Evolutionary conservation across 345 rosid species (phyloP).

Genomic region (Hevea brasiliensis): DNA sequence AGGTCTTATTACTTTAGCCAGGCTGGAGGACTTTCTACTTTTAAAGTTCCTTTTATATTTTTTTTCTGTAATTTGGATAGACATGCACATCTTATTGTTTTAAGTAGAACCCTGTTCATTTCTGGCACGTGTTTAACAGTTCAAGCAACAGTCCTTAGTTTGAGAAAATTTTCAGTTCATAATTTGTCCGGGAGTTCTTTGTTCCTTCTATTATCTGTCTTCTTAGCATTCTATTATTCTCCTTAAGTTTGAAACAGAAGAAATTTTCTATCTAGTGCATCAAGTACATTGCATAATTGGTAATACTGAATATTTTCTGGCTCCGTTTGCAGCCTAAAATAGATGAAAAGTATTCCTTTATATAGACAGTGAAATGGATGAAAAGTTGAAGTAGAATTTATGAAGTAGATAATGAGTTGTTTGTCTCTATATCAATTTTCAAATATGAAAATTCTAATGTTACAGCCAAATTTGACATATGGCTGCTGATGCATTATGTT

Average conservation of each 20-base stretch:
- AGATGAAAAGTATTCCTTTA: too few species aligned
- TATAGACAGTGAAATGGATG: too few species aligned
- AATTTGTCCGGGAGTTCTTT: not conserved
- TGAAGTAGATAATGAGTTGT: too few species aligned
- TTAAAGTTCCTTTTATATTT: too few species aligned
- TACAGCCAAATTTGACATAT: too few species aligned
- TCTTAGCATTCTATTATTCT: not conserved
- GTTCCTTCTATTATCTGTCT: not conserved
- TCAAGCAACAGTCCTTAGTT: not conserved
- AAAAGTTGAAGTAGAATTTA: too few species aligned
- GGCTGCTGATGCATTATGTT: too few species aligned
- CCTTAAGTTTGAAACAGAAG: not conserved
- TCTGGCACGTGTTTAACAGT: not conserved
- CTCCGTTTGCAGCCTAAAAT: too few species aligned
- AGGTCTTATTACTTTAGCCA: not conserved
- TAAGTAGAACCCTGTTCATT: not conserved
- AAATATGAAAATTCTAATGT: too few species aligned
- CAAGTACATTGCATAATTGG: too few species aligned
- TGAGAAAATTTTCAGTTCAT: not conserved
- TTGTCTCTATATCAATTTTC: too few species aligned
- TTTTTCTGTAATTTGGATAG: not conserved
- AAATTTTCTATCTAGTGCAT: not conserved
- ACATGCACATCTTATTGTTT: not conserved
- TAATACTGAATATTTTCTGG: too few species aligned
- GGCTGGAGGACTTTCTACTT: not conserved